Conservation (phyloP, 2,329 filamentous ascomycete genomes). For the Colletotrichum sp. region DNA sequence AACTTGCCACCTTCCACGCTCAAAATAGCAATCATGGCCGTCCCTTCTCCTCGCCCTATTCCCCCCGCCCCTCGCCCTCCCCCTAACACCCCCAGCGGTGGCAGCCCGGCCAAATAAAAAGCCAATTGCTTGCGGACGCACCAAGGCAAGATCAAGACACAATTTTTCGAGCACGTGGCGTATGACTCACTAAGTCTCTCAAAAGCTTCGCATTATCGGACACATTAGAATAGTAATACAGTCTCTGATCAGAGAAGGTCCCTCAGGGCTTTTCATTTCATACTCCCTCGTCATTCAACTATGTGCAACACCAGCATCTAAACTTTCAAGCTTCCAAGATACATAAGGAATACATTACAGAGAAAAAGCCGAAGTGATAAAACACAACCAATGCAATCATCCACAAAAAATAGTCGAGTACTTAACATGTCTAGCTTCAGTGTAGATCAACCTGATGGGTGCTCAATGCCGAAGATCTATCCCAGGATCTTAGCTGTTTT, state of each 20-base stretch:
- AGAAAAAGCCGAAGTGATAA: background rate
- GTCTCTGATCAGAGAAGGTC: background rate
- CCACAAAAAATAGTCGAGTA: background rate
- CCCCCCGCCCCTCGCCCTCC: background rate
- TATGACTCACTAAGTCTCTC: background rate
- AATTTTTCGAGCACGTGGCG: background rate
- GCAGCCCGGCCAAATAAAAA: background rate
- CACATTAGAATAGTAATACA: background rate
- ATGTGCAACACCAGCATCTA: background rate
- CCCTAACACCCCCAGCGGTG: background rate
- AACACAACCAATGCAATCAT: fast-evolving
- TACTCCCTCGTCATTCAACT: background rate
- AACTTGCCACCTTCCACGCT: background rate
- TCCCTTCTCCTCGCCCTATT: background rate
- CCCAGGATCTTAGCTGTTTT: background rate
- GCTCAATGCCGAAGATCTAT: background rate
- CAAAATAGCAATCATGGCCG: background rate
- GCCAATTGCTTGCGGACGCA: background rate
- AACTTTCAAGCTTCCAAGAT: background rate
- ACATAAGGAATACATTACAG: background rate
- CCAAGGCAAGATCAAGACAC: background rate
- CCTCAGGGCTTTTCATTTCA: background rate
- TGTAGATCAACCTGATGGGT: background rate
- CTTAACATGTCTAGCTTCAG: background rate
- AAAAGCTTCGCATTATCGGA: background rate